Percentiles rank a stretch among this genome's conserved stretches.
Evolutionary conservation across 164 flowering plant species (phyloP).

Genomic region (Sedum album): DNA sequence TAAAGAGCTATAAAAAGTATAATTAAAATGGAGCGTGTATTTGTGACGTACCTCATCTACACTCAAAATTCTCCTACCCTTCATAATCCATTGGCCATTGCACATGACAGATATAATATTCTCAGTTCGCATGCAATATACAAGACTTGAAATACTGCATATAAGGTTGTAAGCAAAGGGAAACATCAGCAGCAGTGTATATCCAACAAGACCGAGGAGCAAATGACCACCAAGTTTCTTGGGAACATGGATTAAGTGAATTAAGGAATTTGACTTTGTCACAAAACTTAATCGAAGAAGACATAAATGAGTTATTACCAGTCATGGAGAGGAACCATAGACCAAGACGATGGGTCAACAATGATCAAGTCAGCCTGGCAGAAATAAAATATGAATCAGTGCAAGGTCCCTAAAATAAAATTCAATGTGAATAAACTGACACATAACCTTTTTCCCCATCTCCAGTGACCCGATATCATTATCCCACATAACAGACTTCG

Average conservation of each 20-base stretch:
- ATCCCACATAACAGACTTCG: slow-evolving; percentile 81
- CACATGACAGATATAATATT: slow-evolving; percentile 84
- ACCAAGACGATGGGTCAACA: slow-evolving; percentile 70
- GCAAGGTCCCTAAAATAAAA: slow-evolving; percentile 1
- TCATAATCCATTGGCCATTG: slow-evolving; percentile 88
- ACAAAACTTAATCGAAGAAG: not conserved
- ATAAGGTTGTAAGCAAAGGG: not conserved
- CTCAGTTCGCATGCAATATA: slow-evolving; percentile 78
- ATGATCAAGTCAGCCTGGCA: slow-evolving; percentile 72
- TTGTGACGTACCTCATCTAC: slow-evolving; percentile 64
- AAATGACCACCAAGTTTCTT: not conserved
- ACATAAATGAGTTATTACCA: slow-evolving; percentile 32
- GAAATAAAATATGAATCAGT: not conserved
- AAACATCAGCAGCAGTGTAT: not conserved
- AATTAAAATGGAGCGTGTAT: not conserved
- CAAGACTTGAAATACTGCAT: slow-evolving; percentile 78
- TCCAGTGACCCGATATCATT: slow-evolving; percentile 86
- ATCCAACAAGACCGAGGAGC: not conserved
- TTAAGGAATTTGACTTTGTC: not conserved
- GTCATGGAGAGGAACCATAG: slow-evolving; percentile 80
- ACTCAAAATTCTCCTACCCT: slow-evolving; percentile 47
- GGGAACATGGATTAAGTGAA: not conserved
- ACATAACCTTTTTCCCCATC: slow-evolving; percentile 68
- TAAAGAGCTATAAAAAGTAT: not conserved
- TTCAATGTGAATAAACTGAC: not conserved